Base-by-base conservation (phyloP, 495 filamentous ascomycete genomes). In the Xylaria telfairii region DNA sequence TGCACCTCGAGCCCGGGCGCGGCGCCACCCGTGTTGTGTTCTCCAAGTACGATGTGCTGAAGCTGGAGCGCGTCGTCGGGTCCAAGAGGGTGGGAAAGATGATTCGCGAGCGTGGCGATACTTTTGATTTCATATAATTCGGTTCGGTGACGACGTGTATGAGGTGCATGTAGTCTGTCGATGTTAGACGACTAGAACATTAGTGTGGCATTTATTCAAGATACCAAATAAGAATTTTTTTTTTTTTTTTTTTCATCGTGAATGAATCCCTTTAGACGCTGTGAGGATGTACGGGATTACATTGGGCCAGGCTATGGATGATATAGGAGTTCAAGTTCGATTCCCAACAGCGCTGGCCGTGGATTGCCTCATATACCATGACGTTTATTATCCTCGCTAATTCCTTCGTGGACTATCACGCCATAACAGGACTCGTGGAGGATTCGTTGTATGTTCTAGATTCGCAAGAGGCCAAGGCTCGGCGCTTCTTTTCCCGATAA, bases 41-140 rank as follows among this genome's bases (percentile, higher is more conserved):
- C 79, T 96, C 93, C 2, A 92, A 87, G 82, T 96, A 94, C 85
- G 96, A 99, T 85, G 85, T 87, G 26, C 78, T 97, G 80, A 94
- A 91, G 84, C 81, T 99, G 72, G 96, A 98, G 84, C 87, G 96
- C 71, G 85, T 98, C 34, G 95, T 95, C 3, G 96, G 96, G 10
- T 91, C 87, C 3, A 84, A 88, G 79, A 85, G 96, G 74, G 90
- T 92, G 26, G 91, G 92, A 82, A 83, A 92, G 76, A 91, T 90
- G 82, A 89, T 95, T 65, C 90, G 84, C 74, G 90, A 91, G 24
- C 89, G 85, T 71, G 91, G 93, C 41, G 96, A 98, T 88, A 95
- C 92, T 1, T 99, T 98, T 88, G 92, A 94, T 78, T 95, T 95
- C 81, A 76, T 89, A 65, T 89, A 73, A 15, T 41, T 19, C 9